Conservation (phyloP, 257 asterid species). For the Buddleja alternifolia region DNA sequence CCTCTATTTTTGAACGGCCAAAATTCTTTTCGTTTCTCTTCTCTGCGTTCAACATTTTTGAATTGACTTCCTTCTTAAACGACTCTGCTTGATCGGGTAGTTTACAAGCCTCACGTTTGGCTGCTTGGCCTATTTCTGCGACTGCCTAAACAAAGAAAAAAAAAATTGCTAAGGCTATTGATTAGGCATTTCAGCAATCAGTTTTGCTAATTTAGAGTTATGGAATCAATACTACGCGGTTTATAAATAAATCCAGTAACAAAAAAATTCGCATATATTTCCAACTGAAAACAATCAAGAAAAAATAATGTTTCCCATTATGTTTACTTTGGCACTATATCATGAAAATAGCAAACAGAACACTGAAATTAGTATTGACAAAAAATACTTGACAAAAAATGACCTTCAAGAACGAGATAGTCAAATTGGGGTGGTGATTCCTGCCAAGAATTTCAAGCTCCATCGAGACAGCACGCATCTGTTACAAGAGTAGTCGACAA, state of each 20-base stretch:
- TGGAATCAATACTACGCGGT: not conserved
- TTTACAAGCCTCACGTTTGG: constrained; percentile 71
- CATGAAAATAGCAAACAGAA: constrained; percentile 21
- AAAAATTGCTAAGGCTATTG: not conserved
- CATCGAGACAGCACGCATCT: constrained; percentile 88
- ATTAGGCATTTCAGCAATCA: constrained; percentile 5
- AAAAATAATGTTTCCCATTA: not conserved
- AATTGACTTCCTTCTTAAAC: constrained; percentile 50
- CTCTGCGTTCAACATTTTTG: constrained; percentile 43
- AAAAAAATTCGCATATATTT: not conserved
- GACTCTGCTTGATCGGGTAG: constrained; percentile 66
- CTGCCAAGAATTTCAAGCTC: constrained; percentile 98
- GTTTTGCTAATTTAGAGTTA: too few relatives aligned
- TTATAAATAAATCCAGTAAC: not conserved
- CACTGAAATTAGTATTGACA: constrained; percentile 17
- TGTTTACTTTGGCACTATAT: not conserved
- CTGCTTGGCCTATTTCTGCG: constrained; percentile 81
- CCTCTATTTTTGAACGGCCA: constrained; percentile 29
- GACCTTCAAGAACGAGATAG: constrained; percentile 92
- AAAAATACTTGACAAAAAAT: constrained; percentile 26
- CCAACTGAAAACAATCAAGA: not conserved
- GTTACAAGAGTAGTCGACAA: constrained; percentile 24
- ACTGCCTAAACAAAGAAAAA: constrained; percentile 61
- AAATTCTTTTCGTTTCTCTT: constrained; percentile 37
- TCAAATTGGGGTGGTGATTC: constrained; percentile 84